Base-by-base conservation (phyloP, 768 basidiomycete species). In the Leccinum fibrillosum region DNA sequence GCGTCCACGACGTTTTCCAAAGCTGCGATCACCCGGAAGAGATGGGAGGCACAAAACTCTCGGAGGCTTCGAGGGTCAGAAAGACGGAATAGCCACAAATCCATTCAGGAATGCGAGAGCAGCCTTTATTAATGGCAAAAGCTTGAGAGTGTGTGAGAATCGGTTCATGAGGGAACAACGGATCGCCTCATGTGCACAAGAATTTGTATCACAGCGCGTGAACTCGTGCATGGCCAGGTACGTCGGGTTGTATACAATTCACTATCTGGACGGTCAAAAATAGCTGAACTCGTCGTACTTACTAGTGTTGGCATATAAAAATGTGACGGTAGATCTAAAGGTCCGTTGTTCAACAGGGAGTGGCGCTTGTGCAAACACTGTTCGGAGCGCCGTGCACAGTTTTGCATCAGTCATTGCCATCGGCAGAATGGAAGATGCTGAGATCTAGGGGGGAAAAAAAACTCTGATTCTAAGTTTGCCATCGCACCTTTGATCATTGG, bases 61-160 rank as follows among this genome's bases (percentile, higher is more conserved):
- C 17, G 50, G 39, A 45, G 30, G 30, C 30, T 32, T 32, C 30
- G 30, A 32, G 23, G 12, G 54, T 42, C 35, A 39, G 54, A 28
- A 13, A 37, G 50, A 25, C 55, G 49, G 11, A 35, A 48, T 42
- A 50, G 26, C 42, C 60, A 56, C 39, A 49, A 47, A 28, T 47
- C 21, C 35, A 52, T 53, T 26, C 35, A 37, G 50, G 15, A 47
- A 5, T 12, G 39, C 48, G 23, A 56, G 52, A 0, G 39, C 34
- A 6, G 34, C 49, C 35, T 34, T 64, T 66, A 62, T 54, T 52
- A 57, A 39, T 58, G 47, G 44, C 45, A 32, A 62, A 49, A 34
- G 19, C 30, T 30, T 26, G 49, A 9, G 44, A 32, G 21, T 23
- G 28, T 57, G 44, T 57, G 44, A 32, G 44, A 54, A 49, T 57